phyloP scores from a whole-genome alignment of 225 moss, liverwort and hornwort species.

The Asterella californica region DNA sequence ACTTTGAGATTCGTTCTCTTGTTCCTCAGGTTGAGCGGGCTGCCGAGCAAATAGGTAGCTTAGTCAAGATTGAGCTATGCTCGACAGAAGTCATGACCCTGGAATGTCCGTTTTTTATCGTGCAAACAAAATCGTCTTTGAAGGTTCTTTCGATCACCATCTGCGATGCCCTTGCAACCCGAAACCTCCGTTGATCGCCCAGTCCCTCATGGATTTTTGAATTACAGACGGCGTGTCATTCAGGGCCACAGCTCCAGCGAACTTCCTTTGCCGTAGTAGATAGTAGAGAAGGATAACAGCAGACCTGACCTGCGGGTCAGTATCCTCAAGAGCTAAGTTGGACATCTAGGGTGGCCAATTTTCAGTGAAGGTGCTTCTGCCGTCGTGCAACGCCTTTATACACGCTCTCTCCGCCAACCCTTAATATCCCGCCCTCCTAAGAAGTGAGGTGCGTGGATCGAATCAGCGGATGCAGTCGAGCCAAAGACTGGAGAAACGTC shows the following conservation, averaged over 20 bases:
- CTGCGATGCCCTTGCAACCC: conserved; percentile 41
- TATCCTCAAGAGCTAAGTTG: conserved; percentile 22
- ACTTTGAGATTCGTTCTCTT: conserved; percentile 30
- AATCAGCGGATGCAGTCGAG: neutral
- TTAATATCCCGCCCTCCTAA: neutral
- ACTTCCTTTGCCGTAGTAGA: neutral
- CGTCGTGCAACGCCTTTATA: conserved; percentile 44
- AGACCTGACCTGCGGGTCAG: neutral
- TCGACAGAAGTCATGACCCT: conserved; percentile 9
- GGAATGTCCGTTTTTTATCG: conserved; percentile 35
- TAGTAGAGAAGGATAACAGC: neutral
- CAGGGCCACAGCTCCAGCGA: neutral
- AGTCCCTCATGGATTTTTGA: conserved; percentile 27
- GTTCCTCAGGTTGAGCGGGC: conserved; percentile 31
- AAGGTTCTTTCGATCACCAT: conserved; percentile 36
- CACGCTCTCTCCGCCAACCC: conserved; percentile 26
- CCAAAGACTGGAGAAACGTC: neutral
- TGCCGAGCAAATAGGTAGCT: conserved; percentile 24
- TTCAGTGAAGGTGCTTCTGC: conserved; percentile 69
- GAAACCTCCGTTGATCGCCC: conserved; percentile 11
- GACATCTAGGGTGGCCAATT: conserved; percentile 66
- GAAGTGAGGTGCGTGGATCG: neutral
- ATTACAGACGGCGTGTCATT: neutral
- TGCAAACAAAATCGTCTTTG: conserved; percentile 33
- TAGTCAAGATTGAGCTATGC: conserved; percentile 15